Base-by-base conservation (phyloP, 139 green algal genomes). In the Micromonas commoda region DNA sequence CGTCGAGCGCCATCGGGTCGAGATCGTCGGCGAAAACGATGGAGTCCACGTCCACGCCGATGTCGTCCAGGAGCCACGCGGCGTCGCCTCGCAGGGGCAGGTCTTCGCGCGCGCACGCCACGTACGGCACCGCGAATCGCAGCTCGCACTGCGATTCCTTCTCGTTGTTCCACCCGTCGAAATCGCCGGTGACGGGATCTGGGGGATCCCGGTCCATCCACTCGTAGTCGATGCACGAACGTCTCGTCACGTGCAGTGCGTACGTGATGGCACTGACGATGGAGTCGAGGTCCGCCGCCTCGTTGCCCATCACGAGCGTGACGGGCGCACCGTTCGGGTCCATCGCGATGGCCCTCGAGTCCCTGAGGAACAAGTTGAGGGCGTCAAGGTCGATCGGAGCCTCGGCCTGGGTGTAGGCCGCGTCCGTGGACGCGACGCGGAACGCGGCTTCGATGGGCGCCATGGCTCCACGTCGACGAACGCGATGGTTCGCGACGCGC, bases 221-320 rank as follows among this genome's bases (percentile, higher is more conserved):
- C n/a, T n/a, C n/a, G n/a, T n/a, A n/a, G n/a, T n/a, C n/a, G n/a
- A n/a, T n/a, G n/a, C n/a, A n/a, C n/a, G n/a, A n/a, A n/a, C n/a
- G n/a, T n/a, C n/a, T n/a, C n/a, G n/a, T n/a, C n/a, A n/a, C n/a
- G n/a, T n/a, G n/a, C n/a, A n/a, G n/a, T 9, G 66, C 66, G 6
- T 32, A 21, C 19, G 66, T 21, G 66, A 51, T 45, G 4, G 66
- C 66, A 29, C 66, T 53, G 26, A 29, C 66, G 66, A 73, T 73
- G 20, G 23, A 28, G 66, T 73, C 66, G 4, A 73, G 66, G 66
- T 73, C 66, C 32, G 32, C 31, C 20, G 66, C 66, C 24, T 73
- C 66, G 66, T 73, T 73, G 4, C 66, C 60, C 24, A 32, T 32
- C 19, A 68, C 60, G 60, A 68, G 19, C 5, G 9, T 29, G 60